Percentiles rank a stretch among this genome's conserved stretches.
Conservation (phyloP, 2,329 filamentous ascomycete species). For the Xylaria sp. region DNA sequence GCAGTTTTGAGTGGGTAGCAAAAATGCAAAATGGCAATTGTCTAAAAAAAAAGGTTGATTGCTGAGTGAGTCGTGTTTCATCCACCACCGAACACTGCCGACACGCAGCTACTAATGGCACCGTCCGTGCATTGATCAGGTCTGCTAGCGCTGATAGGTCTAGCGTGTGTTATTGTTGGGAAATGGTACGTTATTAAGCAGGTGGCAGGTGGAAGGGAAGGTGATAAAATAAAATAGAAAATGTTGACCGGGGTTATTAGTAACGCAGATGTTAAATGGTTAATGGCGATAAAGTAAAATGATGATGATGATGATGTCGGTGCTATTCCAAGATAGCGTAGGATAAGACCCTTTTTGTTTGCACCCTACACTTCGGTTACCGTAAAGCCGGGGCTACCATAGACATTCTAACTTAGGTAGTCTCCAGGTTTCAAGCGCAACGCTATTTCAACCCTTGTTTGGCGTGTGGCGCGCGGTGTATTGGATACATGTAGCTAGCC, state of each 20-base stretch:
- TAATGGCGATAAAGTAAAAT: background rate
- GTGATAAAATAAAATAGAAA: background rate
- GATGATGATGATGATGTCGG: conserved; percentile 17
- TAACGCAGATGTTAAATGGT: background rate
- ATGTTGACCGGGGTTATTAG: background rate
- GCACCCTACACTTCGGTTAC: background rate
- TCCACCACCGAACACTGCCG: conserved; percentile 2
- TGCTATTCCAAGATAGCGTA: background rate
- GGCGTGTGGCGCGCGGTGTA: background rate
- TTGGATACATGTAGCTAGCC: background rate
- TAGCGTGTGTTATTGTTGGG: background rate
- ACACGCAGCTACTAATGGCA: background rate
- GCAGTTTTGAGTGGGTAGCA: background rate
- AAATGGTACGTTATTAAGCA: background rate
- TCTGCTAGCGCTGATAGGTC: background rate
- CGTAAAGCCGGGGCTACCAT: background rate
- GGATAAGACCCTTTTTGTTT: background rate
- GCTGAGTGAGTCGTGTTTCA: conserved; percentile 27
- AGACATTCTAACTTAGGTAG: background rate
- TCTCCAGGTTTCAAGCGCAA: conserved; percentile 28
- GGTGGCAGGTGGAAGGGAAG: too few species aligned
- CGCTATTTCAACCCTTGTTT: conserved; percentile 9
- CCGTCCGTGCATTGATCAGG: background rate
- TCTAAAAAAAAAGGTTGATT: conserved; percentile 11
- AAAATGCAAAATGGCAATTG: conserved; percentile 10